Conservation (phyloP, 192 early-diverging fungal genomes). For the Pilobolus umbonatus region DNA sequence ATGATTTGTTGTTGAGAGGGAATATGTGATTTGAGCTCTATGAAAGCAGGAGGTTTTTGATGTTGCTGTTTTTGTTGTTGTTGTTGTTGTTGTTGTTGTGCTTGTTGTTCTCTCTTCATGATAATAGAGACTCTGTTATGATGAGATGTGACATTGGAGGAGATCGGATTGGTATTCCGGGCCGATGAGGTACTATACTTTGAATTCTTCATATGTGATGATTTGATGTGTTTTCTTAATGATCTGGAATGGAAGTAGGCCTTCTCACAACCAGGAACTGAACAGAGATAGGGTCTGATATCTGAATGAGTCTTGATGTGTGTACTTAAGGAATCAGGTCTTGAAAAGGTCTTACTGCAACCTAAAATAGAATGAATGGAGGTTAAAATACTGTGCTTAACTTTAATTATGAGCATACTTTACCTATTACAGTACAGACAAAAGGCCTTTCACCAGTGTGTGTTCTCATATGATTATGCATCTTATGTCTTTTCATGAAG, state of each 20-base stretch:
- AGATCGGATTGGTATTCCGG: background rate
- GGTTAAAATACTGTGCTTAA: too few relatives aligned
- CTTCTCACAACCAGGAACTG: constrained; percentile 45
- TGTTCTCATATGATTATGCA: constrained; percentile 64
- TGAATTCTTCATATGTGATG: constrained; percentile 13
- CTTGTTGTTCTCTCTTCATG: background rate
- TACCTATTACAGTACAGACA: constrained; percentile 46
- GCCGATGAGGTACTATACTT: background rate
- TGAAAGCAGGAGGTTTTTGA: background rate
- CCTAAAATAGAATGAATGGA: too few relatives aligned
- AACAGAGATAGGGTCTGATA: constrained; percentile 46
- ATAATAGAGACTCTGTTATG: constrained; percentile 15
- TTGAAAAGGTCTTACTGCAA: constrained; percentile 67
- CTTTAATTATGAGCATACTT: background rate
- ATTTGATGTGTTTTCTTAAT: constrained; percentile 52
- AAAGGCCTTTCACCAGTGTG: constrained; percentile 74
- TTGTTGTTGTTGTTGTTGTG: constrained; percentile 32
- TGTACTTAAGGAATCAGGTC: constrained; percentile 61
- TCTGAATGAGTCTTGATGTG: constrained; percentile 58
- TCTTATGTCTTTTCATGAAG: constrained; percentile 63
- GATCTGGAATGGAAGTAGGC: constrained; percentile 57
- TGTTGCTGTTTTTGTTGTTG: background rate
- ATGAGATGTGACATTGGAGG: constrained; percentile 48
- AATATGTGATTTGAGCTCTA: background rate
- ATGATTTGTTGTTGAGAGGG: background rate